A percentile compares a stretch with the other conserved stretches of the same genome.
Conservation (phyloP, 2,329 filamentous ascomycete species). For the Blastomyces emzantsi region DNA sequence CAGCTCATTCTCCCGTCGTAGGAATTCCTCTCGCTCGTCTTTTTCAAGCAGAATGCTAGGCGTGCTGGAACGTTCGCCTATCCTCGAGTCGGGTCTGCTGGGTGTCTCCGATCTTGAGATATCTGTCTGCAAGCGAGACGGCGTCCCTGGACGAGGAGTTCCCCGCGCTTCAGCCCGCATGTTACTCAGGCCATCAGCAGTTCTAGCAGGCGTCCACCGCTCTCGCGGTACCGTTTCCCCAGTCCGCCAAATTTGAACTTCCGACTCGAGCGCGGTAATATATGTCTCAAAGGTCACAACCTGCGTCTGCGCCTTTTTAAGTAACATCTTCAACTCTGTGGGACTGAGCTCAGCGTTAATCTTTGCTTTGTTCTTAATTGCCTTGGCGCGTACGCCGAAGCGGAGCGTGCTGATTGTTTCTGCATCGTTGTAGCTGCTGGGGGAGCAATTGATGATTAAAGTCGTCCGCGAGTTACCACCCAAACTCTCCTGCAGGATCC, state of each 20-base stretch:
- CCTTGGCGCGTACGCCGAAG: conserved; percentile 93
- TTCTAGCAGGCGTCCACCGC: conserved; percentile 64
- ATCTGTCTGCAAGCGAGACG: conserved; percentile 33
- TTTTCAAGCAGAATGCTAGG: conserved; percentile 85
- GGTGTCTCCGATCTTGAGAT: conserved; percentile 51
- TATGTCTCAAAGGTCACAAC: conserved; percentile 83
- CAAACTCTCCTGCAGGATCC: conserved; percentile 92
- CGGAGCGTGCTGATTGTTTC: conserved; percentile 88
- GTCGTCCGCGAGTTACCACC: conserved; percentile 98
- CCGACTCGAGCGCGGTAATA: conserved; percentile 70
- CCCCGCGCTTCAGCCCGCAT: conserved; percentile 41
- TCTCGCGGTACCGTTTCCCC: conserved; percentile 86
- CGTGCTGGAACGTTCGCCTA: conserved; percentile 76
- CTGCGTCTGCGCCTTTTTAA: conserved; percentile 87
- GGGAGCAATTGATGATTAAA: conserved; percentile 98
- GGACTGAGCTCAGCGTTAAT: conserved; percentile 97
- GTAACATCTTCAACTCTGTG: conserved; percentile 81
- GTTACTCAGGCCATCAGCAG: conserved; percentile 44
- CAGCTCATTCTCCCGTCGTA: conserved; percentile 89
- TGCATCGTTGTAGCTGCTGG: conserved; percentile 93
- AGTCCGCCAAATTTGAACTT: conserved; percentile 77
- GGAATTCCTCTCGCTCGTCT: conserved; percentile 92
- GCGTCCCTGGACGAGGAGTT: conserved; percentile 36
- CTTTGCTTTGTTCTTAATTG: conserved; percentile 99
- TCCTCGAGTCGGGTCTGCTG: conserved; percentile 52